phyloP scores from a whole-genome alignment of 73 alveolate species.

The Diophrys appendiculata region DNA sequence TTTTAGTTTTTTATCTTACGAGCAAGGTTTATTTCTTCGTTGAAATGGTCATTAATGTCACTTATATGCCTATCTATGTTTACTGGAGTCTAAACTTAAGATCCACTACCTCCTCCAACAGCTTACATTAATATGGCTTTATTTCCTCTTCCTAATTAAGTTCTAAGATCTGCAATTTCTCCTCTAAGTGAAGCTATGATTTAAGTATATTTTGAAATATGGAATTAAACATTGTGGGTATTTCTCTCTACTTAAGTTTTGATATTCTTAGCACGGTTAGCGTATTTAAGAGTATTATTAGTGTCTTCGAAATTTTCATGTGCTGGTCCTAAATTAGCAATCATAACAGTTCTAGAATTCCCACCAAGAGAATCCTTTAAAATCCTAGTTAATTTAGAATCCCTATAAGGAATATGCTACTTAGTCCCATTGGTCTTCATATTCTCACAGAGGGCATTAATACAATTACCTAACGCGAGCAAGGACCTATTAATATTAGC shows the following conservation, averaged over 20 bases:
- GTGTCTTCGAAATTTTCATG: slow-evolving; percentile 88
- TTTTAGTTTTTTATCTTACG: not conserved
- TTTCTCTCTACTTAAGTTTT: slow-evolving; percentile 87
- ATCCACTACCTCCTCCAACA: not conserved
- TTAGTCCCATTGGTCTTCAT: slow-evolving; percentile 68
- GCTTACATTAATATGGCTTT: slow-evolving; percentile 3
- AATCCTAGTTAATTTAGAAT: slow-evolving; percentile 94
- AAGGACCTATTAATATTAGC: slow-evolving; percentile 94
- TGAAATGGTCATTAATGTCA: slow-evolving; percentile 15
- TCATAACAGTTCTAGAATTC: slow-evolving; percentile 94
- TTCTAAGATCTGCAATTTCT: slow-evolving; percentile 63
- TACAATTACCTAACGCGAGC: slow-evolving; percentile 95
- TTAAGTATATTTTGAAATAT: slow-evolving; percentile 74
- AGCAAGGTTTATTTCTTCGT: slow-evolving; percentile 3
- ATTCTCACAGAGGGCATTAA: slow-evolving; percentile 91
- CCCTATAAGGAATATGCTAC: slow-evolving; percentile 92
- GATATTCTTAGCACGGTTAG: slow-evolving; percentile 95
- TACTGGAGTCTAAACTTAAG: not conserved
- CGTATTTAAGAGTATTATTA: slow-evolving; percentile 89
- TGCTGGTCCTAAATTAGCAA: slow-evolving; percentile 87
- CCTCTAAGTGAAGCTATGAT: slow-evolving; percentile 76
- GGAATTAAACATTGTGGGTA: slow-evolving; percentile 74
- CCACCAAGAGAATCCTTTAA: slow-evolving; percentile 97
- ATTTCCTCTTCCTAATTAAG: slow-evolving; percentile 33
- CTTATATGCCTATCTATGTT: slow-evolving; percentile 1